Conservation (phyloP, 148 eudicot genomes). For the Vaccinium darrowii region DNA sequence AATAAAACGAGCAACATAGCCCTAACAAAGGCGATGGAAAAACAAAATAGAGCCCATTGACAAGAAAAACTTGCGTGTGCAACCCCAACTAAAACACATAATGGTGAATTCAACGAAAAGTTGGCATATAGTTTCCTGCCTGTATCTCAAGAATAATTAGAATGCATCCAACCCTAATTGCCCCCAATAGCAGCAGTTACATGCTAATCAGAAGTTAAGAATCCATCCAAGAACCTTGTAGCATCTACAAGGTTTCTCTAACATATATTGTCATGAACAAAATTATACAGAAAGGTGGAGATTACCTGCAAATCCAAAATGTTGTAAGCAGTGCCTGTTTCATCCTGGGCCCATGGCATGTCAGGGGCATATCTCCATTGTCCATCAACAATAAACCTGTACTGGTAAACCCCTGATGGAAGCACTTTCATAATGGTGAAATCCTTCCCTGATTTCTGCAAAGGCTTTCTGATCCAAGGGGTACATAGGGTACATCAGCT, state of each 20-base stretch:
- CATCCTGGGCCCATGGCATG: conserved; percentile 51
- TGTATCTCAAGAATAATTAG: background rate
- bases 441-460: conserved; percentile 59
- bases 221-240: background rate
- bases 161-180: background rate
- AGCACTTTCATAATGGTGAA: conserved; percentile 66
- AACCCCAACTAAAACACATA: background rate
- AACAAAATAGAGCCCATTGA: background rate
- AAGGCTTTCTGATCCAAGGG: conserved; percentile 39
- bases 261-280: background rate
- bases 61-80: background rate
- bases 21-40: background rate
- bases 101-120: background rate
- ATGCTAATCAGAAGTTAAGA: background rate
- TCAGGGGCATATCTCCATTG: conserved; percentile 55
- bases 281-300: background rate
- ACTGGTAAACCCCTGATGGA: conserved; percentile 63
- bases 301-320: conserved; percentile 17
- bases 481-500: background rate
- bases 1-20: background rate
- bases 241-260: background rate
- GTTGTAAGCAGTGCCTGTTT: conserved; percentile 36
- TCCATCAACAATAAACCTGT: conserved; percentile 63
- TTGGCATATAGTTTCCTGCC: background rate
- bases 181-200: background rate